A percentile compares a stretch with the other conserved stretches of the same genome.
phyloP scores from a whole-genome alignment of 176 grass and related monocot species.

The Puccinellia tenuiflora region DNA sequence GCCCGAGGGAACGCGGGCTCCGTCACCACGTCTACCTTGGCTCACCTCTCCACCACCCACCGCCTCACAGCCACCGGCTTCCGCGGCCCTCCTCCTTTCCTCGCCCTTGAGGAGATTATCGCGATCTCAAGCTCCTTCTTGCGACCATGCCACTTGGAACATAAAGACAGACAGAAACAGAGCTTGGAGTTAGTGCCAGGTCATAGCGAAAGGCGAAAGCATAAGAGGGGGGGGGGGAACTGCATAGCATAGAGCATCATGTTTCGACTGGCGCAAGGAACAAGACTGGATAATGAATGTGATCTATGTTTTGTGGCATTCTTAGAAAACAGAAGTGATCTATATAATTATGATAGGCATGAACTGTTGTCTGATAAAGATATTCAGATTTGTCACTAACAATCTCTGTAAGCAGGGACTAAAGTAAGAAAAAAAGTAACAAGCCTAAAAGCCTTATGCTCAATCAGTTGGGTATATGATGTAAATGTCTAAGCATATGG shows the following conservation, averaged over 20 bases:
- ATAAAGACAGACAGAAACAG: not conserved
- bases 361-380: not conserved
- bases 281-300: not conserved
- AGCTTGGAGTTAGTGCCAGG: not conserved
- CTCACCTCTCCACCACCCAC: not conserved
- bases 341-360: not conserved
- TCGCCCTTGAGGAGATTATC: conserved; percentile 18
- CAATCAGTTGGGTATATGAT: not conserved
- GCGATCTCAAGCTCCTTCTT: conserved; percentile 39
- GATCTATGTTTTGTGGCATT: not conserved
- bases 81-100: not conserved
- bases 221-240: not conserved
- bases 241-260: not conserved
- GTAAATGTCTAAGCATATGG: not conserved
- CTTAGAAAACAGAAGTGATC: not conserved
- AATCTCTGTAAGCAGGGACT: not conserved
- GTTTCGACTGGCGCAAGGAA: not conserved
- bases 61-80: not conserved
- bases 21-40: not conserved
- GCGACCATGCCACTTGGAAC: conserved; percentile 27
- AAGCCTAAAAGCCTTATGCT: not conserved
- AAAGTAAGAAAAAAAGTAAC: not conserved
- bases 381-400: not conserved
- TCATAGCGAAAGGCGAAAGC: not conserved
- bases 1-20: not conserved